Conservation (phyloP, 2,329 filamentous ascomycete species). For the Calonectria henricotiae region DNA sequence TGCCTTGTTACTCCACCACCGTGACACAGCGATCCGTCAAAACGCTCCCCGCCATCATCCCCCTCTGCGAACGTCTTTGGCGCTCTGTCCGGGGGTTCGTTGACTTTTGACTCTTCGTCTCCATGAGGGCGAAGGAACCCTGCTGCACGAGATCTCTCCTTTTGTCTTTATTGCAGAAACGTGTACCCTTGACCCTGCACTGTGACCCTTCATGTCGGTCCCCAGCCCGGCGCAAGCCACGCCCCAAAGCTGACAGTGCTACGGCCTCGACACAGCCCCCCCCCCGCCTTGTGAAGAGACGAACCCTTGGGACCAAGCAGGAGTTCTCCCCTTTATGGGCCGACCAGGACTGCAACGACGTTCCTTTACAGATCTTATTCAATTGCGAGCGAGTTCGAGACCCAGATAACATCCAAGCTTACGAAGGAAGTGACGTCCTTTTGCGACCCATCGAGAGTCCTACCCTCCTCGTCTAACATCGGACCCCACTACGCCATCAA, state of each 20-base stretch:
- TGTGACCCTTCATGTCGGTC: neutral
- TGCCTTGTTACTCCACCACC: constrained; percentile 1
- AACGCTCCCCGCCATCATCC: constrained; percentile 5
- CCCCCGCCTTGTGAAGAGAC: constrained; percentile 45
- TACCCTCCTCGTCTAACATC: constrained; percentile 19
- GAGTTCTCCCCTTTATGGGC: neutral
- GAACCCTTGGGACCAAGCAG: constrained; percentile 10
- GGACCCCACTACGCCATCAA: constrained; percentile 26
- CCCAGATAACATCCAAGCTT: constrained; percentile 1
- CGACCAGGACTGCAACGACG: neutral
- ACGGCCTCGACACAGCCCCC: constrained; percentile 51
- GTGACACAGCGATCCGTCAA: constrained; percentile 9
- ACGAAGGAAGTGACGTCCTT: constrained; percentile 2
- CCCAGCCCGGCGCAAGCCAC: constrained; percentile 22
- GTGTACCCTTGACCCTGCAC: constrained; percentile 1
- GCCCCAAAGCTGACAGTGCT: constrained; percentile 30
- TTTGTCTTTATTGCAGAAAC: neutral
- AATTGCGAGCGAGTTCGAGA: neutral
- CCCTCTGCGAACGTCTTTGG: neutral
- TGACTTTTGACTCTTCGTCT: neutral
- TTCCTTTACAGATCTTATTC: neutral
- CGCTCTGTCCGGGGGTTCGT: neutral
- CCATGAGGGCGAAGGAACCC: neutral
- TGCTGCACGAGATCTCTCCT: neutral
- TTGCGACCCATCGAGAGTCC: constrained; percentile 17